Percentiles rank a stretch among this genome's conserved stretches.
Evolutionary conservation across 2,329 filamentous ascomycete genomes (phyloP).

Genomic region (Colletotrichum kahawae): DNA sequence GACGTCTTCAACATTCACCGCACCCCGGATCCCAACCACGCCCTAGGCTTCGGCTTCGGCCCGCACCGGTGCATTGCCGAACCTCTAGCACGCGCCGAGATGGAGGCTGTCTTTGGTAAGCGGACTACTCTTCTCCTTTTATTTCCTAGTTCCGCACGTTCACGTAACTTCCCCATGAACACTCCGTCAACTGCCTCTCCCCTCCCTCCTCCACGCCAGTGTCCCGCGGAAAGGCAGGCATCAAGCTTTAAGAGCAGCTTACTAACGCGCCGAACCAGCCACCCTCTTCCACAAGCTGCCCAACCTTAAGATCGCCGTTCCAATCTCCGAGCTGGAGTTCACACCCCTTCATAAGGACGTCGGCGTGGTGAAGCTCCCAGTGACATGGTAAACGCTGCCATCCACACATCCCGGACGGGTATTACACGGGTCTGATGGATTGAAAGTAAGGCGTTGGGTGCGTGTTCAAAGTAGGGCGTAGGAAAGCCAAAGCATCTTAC

Average conservation of each 20-base stretch:
- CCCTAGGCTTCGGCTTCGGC: conserved; percentile 51
- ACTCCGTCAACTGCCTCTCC: neutral
- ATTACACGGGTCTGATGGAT: too few species aligned
- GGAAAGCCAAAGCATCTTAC: neutral
- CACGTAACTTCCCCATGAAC: neutral
- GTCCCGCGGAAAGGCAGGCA: neutral
- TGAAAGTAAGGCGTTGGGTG: neutral
- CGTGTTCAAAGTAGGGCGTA: neutral
- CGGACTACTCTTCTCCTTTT: neutral
- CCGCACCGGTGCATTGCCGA: conserved; percentile 52
- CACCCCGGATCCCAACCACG: conserved; percentile 33
- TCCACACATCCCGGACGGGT: neutral
- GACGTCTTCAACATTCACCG: conserved; percentile 50
- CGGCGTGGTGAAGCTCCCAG: conserved; percentile 42
- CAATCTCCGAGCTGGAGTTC: conserved; percentile 43
- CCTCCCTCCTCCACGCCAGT: neutral
- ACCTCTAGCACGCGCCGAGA: conserved; percentile 44
- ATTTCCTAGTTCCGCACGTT: neutral
- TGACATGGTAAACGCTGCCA: conserved; percentile 30
- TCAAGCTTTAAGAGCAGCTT: neutral
- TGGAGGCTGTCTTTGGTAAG: conserved; percentile 49
- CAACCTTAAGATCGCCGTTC: conserved; percentile 41
- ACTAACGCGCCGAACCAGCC: neutral
- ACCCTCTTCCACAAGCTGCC: conserved; percentile 44
- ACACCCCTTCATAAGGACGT: conserved; percentile 43